These are phyloP conservation scores for Lactarius tabidus DNA, from an alignment of 768 basidiomycete species.

Conservation along the genomic window DNA sequence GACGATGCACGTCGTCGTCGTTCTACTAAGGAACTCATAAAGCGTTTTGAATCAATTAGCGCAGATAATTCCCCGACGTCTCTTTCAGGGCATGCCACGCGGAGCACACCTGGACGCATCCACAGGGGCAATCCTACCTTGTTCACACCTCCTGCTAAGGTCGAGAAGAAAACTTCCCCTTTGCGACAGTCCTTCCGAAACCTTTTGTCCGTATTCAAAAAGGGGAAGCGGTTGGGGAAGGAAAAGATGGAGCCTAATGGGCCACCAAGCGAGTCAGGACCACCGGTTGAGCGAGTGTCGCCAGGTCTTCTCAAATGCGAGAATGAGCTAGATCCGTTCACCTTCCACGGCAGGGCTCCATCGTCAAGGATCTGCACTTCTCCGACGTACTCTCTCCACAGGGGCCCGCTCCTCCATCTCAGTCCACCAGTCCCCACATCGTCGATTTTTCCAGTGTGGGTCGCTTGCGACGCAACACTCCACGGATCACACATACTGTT, in stretches of 20 bases:
- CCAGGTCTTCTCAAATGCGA: background rate
- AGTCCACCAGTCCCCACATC: conserved; percentile 31
- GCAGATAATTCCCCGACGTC: conserved; percentile 5
- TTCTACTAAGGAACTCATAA: conserved; percentile 51
- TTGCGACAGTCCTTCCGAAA: conserved; percentile 63
- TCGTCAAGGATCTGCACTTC: conserved; percentile 25
- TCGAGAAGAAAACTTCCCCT: conserved; percentile 48
- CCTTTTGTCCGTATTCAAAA: conserved; percentile 59
- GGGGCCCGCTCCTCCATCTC: conserved; percentile 50
- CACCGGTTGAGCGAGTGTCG: background rate
- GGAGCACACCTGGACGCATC: conserved; percentile 22
- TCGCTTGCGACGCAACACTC: conserved; percentile 40
- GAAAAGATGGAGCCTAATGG: conserved; percentile 27
- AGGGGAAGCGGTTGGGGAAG: conserved; percentile 32
- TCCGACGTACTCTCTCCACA: conserved; percentile 22
- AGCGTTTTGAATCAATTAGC: conserved; percentile 47
- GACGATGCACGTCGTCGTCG: conserved; percentile 15
- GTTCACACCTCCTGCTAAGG: conserved; percentile 30
- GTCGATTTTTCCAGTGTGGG: conserved; percentile 45
- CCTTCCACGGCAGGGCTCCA: background rate
- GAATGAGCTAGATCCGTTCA: conserved; percentile 4
- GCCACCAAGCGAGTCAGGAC: conserved; percentile 14
- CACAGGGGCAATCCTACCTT: conserved; percentile 25
- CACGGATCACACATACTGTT: conserved; percentile 43
- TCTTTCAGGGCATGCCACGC: background rate